These are phyloP conservation scores for Thielaviopsis populi DNA, from an alignment of 2,329 filamentous ascomycete species.

Conservation along the genomic window DNA sequence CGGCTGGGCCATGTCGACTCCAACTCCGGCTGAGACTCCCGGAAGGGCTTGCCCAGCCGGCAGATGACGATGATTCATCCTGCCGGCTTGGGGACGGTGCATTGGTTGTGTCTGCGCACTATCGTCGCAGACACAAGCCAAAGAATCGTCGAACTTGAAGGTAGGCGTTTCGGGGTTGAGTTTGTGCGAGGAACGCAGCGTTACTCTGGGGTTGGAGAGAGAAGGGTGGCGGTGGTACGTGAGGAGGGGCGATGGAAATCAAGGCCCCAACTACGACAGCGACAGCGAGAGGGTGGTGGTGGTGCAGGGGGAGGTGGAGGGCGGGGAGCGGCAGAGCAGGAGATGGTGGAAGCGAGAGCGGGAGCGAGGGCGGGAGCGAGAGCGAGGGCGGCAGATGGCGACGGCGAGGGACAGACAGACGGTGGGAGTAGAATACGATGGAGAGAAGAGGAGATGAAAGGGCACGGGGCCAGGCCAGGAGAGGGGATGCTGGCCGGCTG, in stretches of 20 bases:
- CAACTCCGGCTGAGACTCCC: slow-evolving; percentile 23
- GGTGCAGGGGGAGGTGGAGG: too few relatives aligned
- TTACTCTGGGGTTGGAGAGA: slow-evolving; percentile 9
- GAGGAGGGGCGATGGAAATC: slow-evolving; percentile 14
- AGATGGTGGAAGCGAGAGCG: not conserved
- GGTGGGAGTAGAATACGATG: not conserved
- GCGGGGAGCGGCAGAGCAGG: not conserved
- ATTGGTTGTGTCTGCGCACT: slow-evolving; percentile 18
- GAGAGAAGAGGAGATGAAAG: not conserved
- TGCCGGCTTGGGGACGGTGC: slow-evolving; percentile 45
- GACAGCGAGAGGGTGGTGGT: not conserved
- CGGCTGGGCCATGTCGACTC: slow-evolving; percentile 19
- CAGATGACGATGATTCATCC: slow-evolving; percentile 65
- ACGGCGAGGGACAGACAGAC: not conserved
- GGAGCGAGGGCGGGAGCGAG: not conserved
- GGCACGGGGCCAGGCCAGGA: not conserved
- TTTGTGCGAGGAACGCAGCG: slow-evolving; percentile 15
- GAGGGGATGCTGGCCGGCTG: not conserved
- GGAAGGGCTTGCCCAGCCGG: slow-evolving; percentile 56
- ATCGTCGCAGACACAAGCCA: slow-evolving; percentile 17
- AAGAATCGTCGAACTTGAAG: slow-evolving; percentile 14
- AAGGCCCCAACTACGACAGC: slow-evolving; percentile 13
- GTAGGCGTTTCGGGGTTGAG: slow-evolving; percentile 16
- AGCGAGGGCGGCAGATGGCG: not conserved
- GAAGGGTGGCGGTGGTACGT: slow-evolving; percentile 1